Base-by-base conservation (phyloP, 2,329 filamentous ascomycete species). In the Parasarocladium wereldwijsianum region DNA sequence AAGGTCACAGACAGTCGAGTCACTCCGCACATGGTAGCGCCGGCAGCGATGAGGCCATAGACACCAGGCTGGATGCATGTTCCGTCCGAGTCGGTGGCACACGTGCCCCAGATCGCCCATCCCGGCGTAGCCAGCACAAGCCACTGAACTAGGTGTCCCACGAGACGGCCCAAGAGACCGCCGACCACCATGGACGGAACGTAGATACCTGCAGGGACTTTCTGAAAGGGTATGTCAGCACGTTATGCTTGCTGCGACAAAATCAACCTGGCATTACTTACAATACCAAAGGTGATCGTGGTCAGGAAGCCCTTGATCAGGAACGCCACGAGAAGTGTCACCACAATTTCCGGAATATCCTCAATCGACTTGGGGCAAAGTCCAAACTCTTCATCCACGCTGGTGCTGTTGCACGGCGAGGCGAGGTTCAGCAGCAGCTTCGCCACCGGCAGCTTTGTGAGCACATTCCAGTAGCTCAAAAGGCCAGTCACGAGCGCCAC, bases 161-260 rank as follows among this genome's bases (percentile, higher is more conserved):
- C 70, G 25, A 90, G 75, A 6, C 87, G 76, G 17, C 87, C 87
- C 60, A 93, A 76, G 12, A 98, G 60, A 45, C 90, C 90, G 39
- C 90, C 90, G 12, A 96, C 84, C 17, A 96, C 90, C 90, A 98
- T 98, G 43, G 87, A 94, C 3, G 90, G 90, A 2, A 98, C 86
- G 43, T 98, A 98, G 41, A 98, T 94, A 38, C 90, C 90, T 1
- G 87, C 85, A 8, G 90, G 90, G 1, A 96, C 76, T 64, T 96
- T 96, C 64, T 71, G 47, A 28, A 6, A 9, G 1, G n/a, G n/a
- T 3, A 5, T n/a, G 34, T 50, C 29, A 48, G 44, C 14, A 11
- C 26, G 35, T 11, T 6, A 24, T 13, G 21, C 23, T 5, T 7
- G 14, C 13, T 17, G 7, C 17, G 15, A 17, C 20, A 13, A 10